Conservation (phyloP, 441 rosid genomes). For the Pelargonium myrrhifolium region DNA sequence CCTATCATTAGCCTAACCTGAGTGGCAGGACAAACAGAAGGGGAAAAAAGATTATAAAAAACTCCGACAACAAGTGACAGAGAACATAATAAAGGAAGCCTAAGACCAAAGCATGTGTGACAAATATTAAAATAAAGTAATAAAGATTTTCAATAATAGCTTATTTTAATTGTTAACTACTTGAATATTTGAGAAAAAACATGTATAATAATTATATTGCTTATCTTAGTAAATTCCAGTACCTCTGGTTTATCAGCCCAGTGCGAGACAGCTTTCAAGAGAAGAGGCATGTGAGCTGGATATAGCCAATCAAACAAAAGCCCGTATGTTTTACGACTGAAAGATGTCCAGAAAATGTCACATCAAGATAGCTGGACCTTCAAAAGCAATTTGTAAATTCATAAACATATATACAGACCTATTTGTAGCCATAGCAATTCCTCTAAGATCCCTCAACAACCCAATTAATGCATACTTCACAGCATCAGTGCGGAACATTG, state of each 20-base stretch:
- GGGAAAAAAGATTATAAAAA: too few species aligned
- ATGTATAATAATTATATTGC: too few species aligned
- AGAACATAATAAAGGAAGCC: too few species aligned
- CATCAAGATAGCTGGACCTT: not conserved
- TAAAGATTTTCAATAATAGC: too few species aligned
- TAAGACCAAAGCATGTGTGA: too few species aligned
- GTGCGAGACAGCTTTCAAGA: slow-evolving; percentile 78
- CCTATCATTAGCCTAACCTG: too few species aligned
- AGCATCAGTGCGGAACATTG: slow-evolving; percentile 79
- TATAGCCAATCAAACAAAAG: slow-evolving; percentile 95
- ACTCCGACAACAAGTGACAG: too few species aligned
- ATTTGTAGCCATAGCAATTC: slow-evolving; percentile 94
- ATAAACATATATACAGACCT: slow-evolving; percentile 34
- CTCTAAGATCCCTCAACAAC: slow-evolving; percentile 94
- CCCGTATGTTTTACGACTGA: slow-evolving; percentile 92
- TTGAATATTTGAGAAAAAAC: too few species aligned
- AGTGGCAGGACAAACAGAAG: too few species aligned
- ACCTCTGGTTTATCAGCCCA: slow-evolving; percentile 35
- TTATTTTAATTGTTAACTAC: too few species aligned
- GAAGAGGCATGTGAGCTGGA: slow-evolving; percentile 91
- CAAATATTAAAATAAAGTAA: too few species aligned
- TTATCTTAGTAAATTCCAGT: too few species aligned
- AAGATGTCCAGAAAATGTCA: slow-evolving; percentile 3
- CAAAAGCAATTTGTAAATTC: not conserved
- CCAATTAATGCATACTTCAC: slow-evolving; percentile 91